phyloP scores from a whole-genome alignment of 2,329 filamentous ascomycete genomes.

The Neopestalotiopsis clavispora region DNA sequence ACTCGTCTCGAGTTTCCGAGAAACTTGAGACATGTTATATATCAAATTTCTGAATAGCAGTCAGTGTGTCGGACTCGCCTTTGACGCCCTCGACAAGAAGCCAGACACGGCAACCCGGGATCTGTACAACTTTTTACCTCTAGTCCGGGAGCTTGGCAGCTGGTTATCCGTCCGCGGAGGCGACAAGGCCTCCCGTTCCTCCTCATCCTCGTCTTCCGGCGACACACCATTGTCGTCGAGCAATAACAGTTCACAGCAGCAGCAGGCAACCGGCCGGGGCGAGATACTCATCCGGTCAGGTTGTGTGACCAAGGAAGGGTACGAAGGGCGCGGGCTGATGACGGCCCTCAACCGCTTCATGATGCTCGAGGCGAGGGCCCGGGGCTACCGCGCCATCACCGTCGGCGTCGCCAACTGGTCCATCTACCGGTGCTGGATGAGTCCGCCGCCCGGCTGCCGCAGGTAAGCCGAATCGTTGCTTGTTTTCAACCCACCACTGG shows the following conservation, averaged over 20 bases:
- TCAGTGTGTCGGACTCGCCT: slow-evolving; percentile 24
- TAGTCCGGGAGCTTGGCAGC: slow-evolving; percentile 17
- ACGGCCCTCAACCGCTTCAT: slow-evolving; percentile 26
- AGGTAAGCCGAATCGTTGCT: too few species aligned
- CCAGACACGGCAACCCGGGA: slow-evolving; percentile 18
- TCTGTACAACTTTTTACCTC: slow-evolving; percentile 21
- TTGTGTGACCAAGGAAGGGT: slow-evolving; percentile 24
- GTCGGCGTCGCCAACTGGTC: slow-evolving; percentile 11
- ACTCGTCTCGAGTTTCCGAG: too few species aligned
- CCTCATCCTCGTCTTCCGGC: too few species aligned
- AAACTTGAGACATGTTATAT: too few species aligned
- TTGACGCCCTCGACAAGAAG: slow-evolving; percentile 25
- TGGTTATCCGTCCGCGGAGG: slow-evolving; percentile 20
- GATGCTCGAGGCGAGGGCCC: slow-evolving; percentile 29
- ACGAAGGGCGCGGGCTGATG: slow-evolving; percentile 28
- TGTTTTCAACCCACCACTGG: too few species aligned
- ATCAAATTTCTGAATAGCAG: background rate
- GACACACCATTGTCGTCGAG: too few species aligned
- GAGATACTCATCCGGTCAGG: slow-evolving; percentile 27
- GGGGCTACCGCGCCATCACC: slow-evolving; percentile 26
- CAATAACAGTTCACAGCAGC: slow-evolving; percentile 19
- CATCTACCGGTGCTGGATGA: slow-evolving; percentile 19
- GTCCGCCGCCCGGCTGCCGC: slow-evolving; percentile 13
- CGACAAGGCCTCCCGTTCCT: slow-evolving; percentile 7
- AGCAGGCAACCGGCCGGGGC: slow-evolving; percentile 22